Percentiles rank a stretch among this genome's conserved stretches.
These are phyloP conservation scores for Ceratobasidium papillatum DNA, from an alignment of 1,284 basidiomycete species.

Conservation along the genomic window DNA sequence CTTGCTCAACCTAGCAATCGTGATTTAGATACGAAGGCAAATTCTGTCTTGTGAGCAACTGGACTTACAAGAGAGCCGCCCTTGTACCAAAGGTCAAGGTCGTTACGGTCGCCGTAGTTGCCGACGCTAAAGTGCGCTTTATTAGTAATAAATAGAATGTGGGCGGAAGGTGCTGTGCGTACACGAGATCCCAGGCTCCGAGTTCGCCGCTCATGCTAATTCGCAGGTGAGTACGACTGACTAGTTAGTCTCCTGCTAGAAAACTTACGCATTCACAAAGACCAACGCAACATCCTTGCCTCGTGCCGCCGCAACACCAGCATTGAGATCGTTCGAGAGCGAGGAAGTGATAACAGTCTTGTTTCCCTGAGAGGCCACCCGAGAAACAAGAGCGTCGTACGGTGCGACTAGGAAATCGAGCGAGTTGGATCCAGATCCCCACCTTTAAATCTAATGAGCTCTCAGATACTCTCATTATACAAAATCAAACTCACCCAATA, in stretches of 20 bases:
- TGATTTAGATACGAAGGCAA: not conserved
- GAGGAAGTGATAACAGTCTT: conserved; percentile 39
- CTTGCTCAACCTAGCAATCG: conserved; percentile 42
- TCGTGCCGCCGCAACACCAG: conserved; percentile 38
- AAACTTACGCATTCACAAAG: conserved; percentile 41
- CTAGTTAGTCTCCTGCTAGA: not conserved
- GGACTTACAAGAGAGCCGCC: conserved; percentile 43
- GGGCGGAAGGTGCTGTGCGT: not conserved
- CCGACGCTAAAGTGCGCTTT: conserved; percentile 5
- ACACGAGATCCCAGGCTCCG: conserved; percentile 40
- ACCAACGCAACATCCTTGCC: conserved; percentile 45
- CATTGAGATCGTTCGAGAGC: conserved; percentile 42
- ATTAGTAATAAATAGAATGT: not conserved
- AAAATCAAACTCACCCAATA: conserved; percentile 42
- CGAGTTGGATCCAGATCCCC: conserved; percentile 46
- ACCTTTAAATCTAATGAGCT: conserved; percentile 19
- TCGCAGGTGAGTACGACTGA: not conserved
- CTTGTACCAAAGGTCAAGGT: conserved; percentile 45
- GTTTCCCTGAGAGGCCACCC: conserved; percentile 23
- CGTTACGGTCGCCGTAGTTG: conserved; percentile 40
- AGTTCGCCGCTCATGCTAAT: conserved; percentile 41
- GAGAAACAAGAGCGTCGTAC: conserved; percentile 42
- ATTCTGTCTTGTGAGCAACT: not conserved
- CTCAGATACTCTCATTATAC: not conserved
- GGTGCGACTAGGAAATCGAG: conserved; percentile 45